These are phyloP conservation scores for Mycena olivaceomarginata DNA, from an alignment of 768 basidiomycete genomes.

Conservation along the genomic window DNA sequence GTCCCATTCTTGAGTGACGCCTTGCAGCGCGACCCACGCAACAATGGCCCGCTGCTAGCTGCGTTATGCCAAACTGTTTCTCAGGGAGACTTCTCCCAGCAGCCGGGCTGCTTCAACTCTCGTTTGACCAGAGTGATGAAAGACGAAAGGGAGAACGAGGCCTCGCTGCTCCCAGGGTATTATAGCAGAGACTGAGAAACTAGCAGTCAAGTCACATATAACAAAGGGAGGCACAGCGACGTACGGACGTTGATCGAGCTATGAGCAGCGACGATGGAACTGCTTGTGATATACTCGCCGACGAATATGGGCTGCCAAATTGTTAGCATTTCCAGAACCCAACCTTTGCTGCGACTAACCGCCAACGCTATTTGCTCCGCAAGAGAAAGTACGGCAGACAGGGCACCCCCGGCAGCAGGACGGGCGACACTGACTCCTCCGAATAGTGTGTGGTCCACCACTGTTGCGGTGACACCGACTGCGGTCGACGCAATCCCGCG, in stretches of 20 bases:
- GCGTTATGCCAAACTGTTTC: conserved; percentile 77
- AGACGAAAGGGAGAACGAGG: conserved; percentile 87
- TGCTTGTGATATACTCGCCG: conserved; percentile 85
- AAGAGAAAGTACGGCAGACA: conserved; percentile 77
- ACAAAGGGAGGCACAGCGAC: too few species aligned
- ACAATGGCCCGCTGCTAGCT: conserved; percentile 83
- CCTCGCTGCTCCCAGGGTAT: conserved; percentile 87
- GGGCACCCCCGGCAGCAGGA: conserved; percentile 73
- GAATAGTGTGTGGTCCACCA: conserved; percentile 81
- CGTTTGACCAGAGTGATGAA: conserved; percentile 88
- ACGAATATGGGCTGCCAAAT: conserved; percentile 73
- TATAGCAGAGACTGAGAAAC: conserved; percentile 68
- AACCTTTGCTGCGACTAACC: conserved; percentile 4
- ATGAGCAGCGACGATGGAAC: conserved; percentile 84
- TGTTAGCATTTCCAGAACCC: neutral
- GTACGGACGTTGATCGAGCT: conserved; percentile 79
- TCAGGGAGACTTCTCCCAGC: conserved; percentile 73
- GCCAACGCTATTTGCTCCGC: conserved; percentile 85
- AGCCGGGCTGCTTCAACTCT: conserved; percentile 80
- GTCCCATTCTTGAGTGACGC: conserved; percentile 88
- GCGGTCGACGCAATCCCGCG: conserved; percentile 76
- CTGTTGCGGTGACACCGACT: conserved; percentile 74
- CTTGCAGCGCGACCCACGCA: conserved; percentile 88
- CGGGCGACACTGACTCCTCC: conserved; percentile 76
- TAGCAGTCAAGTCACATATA: too few species aligned